Base-by-base conservation (phyloP, 2,329 filamentous ascomycete species). In the Cryphonectria naterciae region DNA sequence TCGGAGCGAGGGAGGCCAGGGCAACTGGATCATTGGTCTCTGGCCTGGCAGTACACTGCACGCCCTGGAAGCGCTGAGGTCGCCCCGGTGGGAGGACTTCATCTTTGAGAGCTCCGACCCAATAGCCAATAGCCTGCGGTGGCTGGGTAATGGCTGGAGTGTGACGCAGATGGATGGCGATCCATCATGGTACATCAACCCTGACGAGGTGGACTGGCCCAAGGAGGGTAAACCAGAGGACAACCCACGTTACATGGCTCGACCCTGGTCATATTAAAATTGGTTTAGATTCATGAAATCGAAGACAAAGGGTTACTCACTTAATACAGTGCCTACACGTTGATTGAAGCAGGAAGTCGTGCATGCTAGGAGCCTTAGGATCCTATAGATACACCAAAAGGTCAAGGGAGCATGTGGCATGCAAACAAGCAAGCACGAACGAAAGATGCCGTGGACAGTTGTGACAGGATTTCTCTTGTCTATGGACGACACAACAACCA, bases 11-110 rank as follows among this genome's bases (percentile, higher is more conserved):
- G 80, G 80, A 28, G 82, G 81, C 35, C 76, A 74, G 13, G 82
- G 81, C 6, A 75, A 81, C 67, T 77, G 79, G 68, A 78, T 85
- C 65, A 79, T 80, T 28, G 83, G 81, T 1, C 75, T 85, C 41
- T 85, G 84, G 83, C 83, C 83, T 0, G 83, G 84, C 5, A 83
- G 80, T 39, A 81, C 81, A 19, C 78, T 84, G 67, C 83, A 85
- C 62, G 81, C 81, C 11, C 74, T 84, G 5, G 83, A 85, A 76
- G 77, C 80, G 15, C 74, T 85, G 72, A 75, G 81, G 32, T 76
- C 80, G 32, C 82, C 82, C 43, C 77, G 83, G 39, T 85, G 83
- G 83, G 83, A 85, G 75, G 84, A 85, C 73, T 86, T 78, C 71
- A 78, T 81, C 39, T 85, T 79, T 72, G 82, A 81, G 75, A 75